A percentile compares a stretch with the other conserved stretches of the same genome.
phyloP scores from a whole-genome alignment of 371 early-diverging fungal species.

The Mortierella sp. region DNA sequence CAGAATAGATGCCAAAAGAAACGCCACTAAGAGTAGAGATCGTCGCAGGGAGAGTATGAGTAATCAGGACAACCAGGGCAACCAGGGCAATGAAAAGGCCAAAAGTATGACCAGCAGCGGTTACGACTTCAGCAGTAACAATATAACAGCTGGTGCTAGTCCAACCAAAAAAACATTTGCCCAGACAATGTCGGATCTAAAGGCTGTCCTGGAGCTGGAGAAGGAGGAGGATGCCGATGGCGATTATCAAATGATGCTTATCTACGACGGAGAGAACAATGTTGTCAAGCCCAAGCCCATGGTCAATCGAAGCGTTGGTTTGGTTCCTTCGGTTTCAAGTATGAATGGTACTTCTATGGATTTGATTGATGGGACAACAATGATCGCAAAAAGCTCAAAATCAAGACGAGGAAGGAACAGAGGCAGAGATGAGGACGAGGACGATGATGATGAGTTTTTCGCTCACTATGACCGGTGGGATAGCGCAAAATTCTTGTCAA shows the following conservation, averaged over 20 bases:
- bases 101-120: background rate
- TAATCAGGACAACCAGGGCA: background rate
- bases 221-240: constrained; percentile 10
- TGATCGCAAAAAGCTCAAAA: background rate
- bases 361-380: background rate
- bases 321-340: background rate
- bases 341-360: background rate
- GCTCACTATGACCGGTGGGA: constrained; percentile 18
- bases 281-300: constrained; percentile 20
- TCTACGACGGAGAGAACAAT: constrained; percentile 24
- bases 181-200: constrained; percentile 14
- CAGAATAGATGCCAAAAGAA: background rate
- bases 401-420: background rate
- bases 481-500: constrained; percentile 13
- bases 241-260: constrained; percentile 17
- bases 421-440: constrained; percentile 7
- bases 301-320: background rate
- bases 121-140: background rate
- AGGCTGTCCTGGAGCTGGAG: constrained; percentile 7
- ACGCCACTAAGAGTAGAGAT: background rate
- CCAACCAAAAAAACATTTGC: background rate
- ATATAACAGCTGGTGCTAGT: background rate
- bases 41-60: background rate
- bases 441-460: constrained; percentile 17
- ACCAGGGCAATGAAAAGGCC: background rate